phyloP scores from a whole-genome alignment of 2,329 filamentous ascomycete genomes.

The Colletotrichum sublineola region DNA sequence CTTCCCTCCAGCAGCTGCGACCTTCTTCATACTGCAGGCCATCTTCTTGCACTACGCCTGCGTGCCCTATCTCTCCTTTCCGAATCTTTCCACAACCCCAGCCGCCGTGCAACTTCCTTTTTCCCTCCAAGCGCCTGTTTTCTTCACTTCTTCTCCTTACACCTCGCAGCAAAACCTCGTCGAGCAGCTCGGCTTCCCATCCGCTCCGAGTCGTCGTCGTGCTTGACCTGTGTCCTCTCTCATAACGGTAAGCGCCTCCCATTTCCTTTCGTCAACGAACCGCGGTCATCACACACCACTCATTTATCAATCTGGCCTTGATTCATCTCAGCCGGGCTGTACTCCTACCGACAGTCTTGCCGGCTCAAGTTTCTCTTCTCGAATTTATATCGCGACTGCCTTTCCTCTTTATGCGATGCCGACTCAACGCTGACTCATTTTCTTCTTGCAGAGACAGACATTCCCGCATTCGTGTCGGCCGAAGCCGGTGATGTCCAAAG shows the following conservation, averaged over 20 bases:
- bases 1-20: neutral
- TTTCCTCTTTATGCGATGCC: fast-evolving
- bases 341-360: neutral
- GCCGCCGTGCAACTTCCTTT: fast-evolving
- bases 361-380: neutral
- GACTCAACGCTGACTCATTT: neutral
- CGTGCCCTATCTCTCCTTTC: neutral
- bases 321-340: too few species aligned
- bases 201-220: neutral
- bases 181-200: neutral
- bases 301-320: neutral
- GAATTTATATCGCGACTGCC: neutral
- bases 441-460: fast-evolving
- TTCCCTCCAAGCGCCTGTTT: neutral
- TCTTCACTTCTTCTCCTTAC: neutral
- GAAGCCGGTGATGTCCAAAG: neutral
- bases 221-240: neutral
- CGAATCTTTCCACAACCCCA: fast-evolving
- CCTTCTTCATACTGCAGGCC: neutral
- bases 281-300: too few species aligned
- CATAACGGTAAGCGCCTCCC: neutral
- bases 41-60: neutral
- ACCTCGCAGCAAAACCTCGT: neutral
- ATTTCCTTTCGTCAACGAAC: neutral
- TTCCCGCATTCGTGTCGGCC: neutral